These are phyloP conservation scores for Sporothrix globosa DNA, from an alignment of 2,329 filamentous ascomycete genomes.

Conservation along the genomic window DNA sequence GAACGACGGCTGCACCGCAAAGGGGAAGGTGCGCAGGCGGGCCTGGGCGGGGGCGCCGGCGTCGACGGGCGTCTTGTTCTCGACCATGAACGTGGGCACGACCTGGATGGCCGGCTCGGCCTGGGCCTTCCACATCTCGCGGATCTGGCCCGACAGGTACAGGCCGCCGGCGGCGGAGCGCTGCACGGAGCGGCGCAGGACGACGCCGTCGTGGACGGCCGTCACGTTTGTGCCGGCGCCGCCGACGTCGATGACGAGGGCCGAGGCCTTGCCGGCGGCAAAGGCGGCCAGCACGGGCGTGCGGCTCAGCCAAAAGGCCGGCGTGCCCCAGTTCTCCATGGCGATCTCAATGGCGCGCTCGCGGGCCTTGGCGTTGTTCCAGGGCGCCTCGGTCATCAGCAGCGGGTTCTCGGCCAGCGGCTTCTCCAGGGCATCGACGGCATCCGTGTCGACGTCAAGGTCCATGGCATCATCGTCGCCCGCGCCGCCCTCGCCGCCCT, in stretches of 20 bases:
- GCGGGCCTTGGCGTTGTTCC: constrained; percentile 84
- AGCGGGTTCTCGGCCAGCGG: constrained; percentile 86
- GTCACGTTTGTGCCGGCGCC: constrained; percentile 87
- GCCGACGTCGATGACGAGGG: constrained; percentile 88
- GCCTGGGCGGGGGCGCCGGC: constrained; percentile 79
- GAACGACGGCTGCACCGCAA: constrained; percentile 69
- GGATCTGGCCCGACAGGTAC: constrained; percentile 87
- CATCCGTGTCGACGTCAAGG: constrained; percentile 71
- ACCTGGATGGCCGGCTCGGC: constrained; percentile 63
- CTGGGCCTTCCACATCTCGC: constrained; percentile 69
- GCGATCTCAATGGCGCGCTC: constrained; percentile 95
- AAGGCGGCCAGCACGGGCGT: constrained; percentile 90
- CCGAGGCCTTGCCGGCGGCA: constrained; percentile 88
- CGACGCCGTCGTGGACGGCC: constrained; percentile 91
- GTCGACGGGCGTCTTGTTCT: constrained; percentile 86
- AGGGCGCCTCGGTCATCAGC: constrained; percentile 90
- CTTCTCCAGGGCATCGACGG: constrained; percentile 66
- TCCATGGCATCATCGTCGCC: constrained; percentile 64
- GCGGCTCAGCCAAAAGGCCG: constrained; percentile 90
- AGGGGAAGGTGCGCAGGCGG: constrained; percentile 69
- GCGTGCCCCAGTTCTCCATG: constrained; percentile 95
- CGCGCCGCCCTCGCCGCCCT: constrained; percentile 45
- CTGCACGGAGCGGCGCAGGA: constrained; percentile 86
- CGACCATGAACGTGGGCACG: constrained; percentile 79
- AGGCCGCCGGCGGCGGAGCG: constrained; percentile 84